phyloP scores from a whole-genome alignment of 305 asterid species.

The Caryopteris hybrid region DNA sequence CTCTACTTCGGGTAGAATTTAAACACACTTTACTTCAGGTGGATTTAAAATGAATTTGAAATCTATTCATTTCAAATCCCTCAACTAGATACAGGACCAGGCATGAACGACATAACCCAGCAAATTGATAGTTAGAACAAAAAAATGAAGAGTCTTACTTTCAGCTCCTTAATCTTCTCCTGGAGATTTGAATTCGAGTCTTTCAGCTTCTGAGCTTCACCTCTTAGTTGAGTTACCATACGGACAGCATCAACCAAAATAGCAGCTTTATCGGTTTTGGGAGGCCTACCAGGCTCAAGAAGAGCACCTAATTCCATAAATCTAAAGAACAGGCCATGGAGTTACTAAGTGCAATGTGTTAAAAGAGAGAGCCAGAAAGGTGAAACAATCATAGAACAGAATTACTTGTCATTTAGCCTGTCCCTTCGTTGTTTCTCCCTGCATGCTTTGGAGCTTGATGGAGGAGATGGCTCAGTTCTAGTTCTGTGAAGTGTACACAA shows the following conservation, averaged over 20 bases:
- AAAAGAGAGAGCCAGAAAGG: constrained; percentile 4
- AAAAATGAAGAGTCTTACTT: constrained; percentile 42
- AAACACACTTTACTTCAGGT: no score
- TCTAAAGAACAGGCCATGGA: constrained; percentile 31
- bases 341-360: constrained; percentile 16
- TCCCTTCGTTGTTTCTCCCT: constrained; percentile 92
- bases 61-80: not conserved
- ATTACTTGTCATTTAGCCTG: constrained; percentile 84
- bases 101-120: not conserved
- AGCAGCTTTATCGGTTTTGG: constrained; percentile 86
- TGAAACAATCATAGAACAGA: constrained; percentile 18
- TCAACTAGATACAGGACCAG: not conserved
- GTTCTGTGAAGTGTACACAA: constrained; percentile 37
- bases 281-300: constrained; percentile 94
- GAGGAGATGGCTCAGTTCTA: constrained; percentile 62
- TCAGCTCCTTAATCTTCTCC: constrained; percentile 87
- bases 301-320: constrained; percentile 81
- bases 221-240: constrained; percentile 75
- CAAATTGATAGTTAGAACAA: not conserved
- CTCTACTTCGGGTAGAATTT: no score
- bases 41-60: no score
- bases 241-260: constrained; percentile 86
- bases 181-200: constrained; percentile 73
- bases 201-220: constrained; percentile 80
- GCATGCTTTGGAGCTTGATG: constrained; percentile 87